phyloP scores from a whole-genome alignment of 306 rosid species.

The Cicer pinnatifidum region DNA sequence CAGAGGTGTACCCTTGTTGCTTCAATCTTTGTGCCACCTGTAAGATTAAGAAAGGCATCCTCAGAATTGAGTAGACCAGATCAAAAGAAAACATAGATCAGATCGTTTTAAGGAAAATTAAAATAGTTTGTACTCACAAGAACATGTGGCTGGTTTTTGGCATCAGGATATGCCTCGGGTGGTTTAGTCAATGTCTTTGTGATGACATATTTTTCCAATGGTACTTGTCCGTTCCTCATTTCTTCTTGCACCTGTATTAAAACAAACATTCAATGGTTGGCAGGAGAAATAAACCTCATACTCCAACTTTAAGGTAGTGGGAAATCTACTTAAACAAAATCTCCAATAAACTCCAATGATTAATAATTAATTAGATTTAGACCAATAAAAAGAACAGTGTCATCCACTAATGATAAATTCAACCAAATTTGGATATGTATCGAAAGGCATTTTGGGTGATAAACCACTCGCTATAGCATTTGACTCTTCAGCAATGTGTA shows the following conservation, averaged over 20 bases:
- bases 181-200: slow-evolving; percentile 93
- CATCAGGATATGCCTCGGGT: slow-evolving; percentile 94
- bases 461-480: slow-evolving; percentile 14
- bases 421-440: slow-evolving; percentile 31
- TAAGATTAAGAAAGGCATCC: slow-evolving; percentile 45
- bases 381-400: slow-evolving; percentile 10
- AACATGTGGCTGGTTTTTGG: slow-evolving; percentile 97
- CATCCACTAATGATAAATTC: slow-evolving; percentile 18
- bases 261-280: slow-evolving; percentile 33
- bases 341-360: slow-evolving; percentile 30
- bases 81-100: slow-evolving; percentile 27
- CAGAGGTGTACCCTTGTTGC: slow-evolving; percentile 83
- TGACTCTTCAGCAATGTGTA: not conserved
- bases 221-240: slow-evolving; percentile 82
- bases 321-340: not conserved
- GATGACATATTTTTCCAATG: slow-evolving; percentile 86
- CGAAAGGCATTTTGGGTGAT: slow-evolving; percentile 25
- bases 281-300: slow-evolving; percentile 37
- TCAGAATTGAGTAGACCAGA: slow-evolving; percentile 38
- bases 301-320: slow-evolving; percentile 10
- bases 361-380: slow-evolving; percentile 28
- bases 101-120: slow-evolving; percentile 15
- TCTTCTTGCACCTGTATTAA: slow-evolving; percentile 85
- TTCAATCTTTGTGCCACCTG: slow-evolving; percentile 95
- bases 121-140: slow-evolving; percentile 62